Evolutionary conservation across 768 basidiomycete species (phyloP).

Genomic region (Jaapia argillacea): DNA sequence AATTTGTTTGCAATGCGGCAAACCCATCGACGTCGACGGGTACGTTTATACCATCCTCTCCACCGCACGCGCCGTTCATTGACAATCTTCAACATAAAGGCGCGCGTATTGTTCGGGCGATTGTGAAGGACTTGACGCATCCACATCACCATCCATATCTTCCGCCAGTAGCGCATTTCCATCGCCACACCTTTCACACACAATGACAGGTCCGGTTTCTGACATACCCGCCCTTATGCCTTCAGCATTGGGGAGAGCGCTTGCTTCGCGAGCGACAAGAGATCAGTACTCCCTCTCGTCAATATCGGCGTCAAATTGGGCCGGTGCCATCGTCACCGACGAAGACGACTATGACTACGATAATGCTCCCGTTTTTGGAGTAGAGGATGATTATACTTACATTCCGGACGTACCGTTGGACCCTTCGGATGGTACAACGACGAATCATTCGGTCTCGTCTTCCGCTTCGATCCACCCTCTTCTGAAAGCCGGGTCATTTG

Average conservation of each 20-base stretch:
- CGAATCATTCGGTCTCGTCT: constrained; percentile 29
- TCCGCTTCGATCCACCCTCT: constrained; percentile 10
- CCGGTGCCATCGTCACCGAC: constrained; percentile 58
- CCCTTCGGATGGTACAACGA: constrained; percentile 26
- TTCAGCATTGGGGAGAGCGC: constrained; percentile 42
- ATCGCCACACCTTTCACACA: constrained; percentile 50
- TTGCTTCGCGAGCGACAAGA: constrained; percentile 16
- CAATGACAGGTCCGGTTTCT: constrained; percentile 27
- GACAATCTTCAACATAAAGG: constrained; percentile 25
- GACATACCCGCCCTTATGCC: constrained; percentile 64
- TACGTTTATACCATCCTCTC: constrained; percentile 23
- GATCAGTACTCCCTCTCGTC: constrained; percentile 47
- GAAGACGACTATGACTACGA: constrained; percentile 46
- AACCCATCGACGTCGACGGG: constrained; percentile 53
- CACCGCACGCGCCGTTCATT: constrained; percentile 7
- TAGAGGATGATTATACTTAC: constrained; percentile 23
- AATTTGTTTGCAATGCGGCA: constrained; percentile 65
- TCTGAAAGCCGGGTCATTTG: constrained; percentile 26
- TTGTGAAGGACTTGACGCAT: constrained; percentile 51
- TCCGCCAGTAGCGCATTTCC: constrained; percentile 55
- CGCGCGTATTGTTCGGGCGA: constrained; percentile 63
- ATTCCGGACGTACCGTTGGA: constrained; percentile 25
- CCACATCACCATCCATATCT: constrained; percentile 59
- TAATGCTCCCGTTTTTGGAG: constrained; percentile 17
- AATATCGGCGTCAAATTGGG: constrained; percentile 55